phyloP scores from a whole-genome alignment of 352 stramenopile species.

The Globisporangium uncinulatum region DNA sequence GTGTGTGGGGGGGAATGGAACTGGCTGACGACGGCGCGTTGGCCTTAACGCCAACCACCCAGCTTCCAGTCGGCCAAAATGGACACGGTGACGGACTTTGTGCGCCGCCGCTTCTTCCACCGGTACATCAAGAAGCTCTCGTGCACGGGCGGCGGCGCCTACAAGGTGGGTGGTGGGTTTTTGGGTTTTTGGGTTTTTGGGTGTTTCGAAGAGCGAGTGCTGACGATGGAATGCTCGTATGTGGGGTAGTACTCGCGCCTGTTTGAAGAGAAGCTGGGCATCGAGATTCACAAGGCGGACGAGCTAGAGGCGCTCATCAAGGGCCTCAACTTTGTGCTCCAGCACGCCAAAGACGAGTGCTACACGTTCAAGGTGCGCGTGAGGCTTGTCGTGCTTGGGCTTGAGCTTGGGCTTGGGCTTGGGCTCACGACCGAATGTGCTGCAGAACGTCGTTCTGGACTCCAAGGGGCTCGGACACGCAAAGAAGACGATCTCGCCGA shows the following conservation, averaged over 20 bases:
- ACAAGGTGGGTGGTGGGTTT: slow-evolving; percentile 67
- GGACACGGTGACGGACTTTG: slow-evolving; percentile 63
- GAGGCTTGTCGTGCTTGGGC: not conserved
- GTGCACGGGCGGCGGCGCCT: slow-evolving; percentile 93
- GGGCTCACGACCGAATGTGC: not conserved
- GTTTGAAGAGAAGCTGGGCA: slow-evolving; percentile 90
- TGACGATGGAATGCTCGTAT: not conserved
- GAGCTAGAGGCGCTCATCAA: slow-evolving; percentile 96
- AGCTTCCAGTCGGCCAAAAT: slow-evolving; percentile 71
- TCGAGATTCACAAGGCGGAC: slow-evolving; percentile 92
- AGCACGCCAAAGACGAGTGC: slow-evolving; percentile 91
- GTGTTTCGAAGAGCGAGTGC: not conserved
- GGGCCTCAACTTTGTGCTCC: slow-evolving; percentile 96
- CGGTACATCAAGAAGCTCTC: slow-evolving; percentile 87
- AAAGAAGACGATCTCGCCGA: slow-evolving; percentile 61
- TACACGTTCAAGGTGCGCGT: slow-evolving; percentile 90
- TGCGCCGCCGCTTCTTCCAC: slow-evolving; percentile 80
- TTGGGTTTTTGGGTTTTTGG: not conserved
- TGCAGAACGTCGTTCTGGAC: slow-evolving; percentile 47
- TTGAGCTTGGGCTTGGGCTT: not conserved
- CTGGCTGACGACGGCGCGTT: no score
- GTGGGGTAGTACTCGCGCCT: slow-evolving; percentile 42
- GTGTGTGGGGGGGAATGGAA: no score
- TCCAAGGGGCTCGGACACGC: slow-evolving; percentile 49
- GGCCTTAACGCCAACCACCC: not conserved